Evolutionary conservation across 176 grass and related monocot species (phyloP).

Genomic region (Ensete glaucum): DNA sequence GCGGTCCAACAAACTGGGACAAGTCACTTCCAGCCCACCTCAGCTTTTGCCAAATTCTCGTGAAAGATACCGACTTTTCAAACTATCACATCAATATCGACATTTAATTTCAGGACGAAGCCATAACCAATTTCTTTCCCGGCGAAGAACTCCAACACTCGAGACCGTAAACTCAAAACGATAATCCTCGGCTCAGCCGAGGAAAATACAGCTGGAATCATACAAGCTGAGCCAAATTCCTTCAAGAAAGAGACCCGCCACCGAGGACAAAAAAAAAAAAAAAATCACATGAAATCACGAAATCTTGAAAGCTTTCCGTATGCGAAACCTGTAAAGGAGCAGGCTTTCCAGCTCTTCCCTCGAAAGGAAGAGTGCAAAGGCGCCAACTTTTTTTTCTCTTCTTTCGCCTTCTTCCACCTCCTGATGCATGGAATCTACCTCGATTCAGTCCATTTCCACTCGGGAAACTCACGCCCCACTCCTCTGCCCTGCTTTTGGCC

Average conservation of each 20-base stretch:
- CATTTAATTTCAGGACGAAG: not conserved
- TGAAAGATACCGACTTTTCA: not conserved
- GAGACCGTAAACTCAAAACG: not conserved
- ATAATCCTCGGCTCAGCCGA: not conserved
- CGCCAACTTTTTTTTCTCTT: not conserved
- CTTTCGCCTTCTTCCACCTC: constrained; percentile 1
- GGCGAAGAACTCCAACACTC: not conserved
- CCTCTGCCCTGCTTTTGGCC: not conserved
- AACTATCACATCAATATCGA: not conserved
- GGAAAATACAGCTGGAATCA: not conserved
- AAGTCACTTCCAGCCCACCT: not conserved
- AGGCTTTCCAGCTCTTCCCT: not conserved
- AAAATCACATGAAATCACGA: not conserved
- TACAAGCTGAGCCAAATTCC: not conserved
- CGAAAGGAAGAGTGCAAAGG: not conserved
- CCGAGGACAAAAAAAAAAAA: not conserved
- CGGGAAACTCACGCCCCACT: not conserved
- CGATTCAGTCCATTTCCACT: constrained; percentile 2
- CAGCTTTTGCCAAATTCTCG: not conserved
- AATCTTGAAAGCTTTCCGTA: not conserved
- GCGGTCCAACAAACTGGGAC: constrained; percentile 2
- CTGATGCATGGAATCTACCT: not conserved
- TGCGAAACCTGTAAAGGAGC: not conserved
- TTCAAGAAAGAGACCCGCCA: not conserved
- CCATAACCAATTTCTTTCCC: not conserved